Percentiles rank a stretch among this genome's conserved stretches.
Conservation (phyloP, 2,329 filamentous ascomycete genomes). For the Cladosporium oxysporum region DNA sequence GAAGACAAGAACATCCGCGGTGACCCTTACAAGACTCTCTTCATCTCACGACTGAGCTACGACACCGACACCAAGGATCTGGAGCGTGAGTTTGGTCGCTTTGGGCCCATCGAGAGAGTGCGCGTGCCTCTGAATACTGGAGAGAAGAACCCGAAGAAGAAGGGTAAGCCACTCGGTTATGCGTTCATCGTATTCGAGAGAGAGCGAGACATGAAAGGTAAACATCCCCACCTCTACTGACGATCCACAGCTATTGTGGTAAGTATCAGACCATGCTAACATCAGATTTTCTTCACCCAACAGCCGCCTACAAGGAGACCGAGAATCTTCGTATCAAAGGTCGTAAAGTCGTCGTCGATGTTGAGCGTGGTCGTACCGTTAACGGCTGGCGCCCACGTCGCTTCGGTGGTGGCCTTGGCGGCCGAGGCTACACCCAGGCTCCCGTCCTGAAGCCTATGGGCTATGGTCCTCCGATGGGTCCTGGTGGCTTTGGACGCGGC, state of each 20-base stretch:
- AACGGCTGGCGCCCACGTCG: slow-evolving; percentile 90
- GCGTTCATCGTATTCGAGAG: slow-evolving; percentile 96
- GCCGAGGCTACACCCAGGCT: slow-evolving; percentile 87
- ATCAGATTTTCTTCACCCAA: slow-evolving; percentile 28
- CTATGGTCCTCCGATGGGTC: slow-evolving; percentile 57
- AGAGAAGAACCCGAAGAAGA: slow-evolving; percentile 67
- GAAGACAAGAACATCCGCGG: slow-evolving; percentile 88
- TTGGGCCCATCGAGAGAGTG: slow-evolving; percentile 91
- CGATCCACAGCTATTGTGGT: slow-evolving; percentile 19
- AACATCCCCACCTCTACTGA: slow-evolving; percentile 10
- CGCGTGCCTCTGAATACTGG: slow-evolving; percentile 73
- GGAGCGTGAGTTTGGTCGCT: slow-evolving; percentile 89
- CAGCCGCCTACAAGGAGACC: slow-evolving; percentile 86
- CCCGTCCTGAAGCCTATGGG: slow-evolving; percentile 66
- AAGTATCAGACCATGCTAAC: slow-evolving; percentile 52
- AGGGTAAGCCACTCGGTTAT: slow-evolving; percentile 78
- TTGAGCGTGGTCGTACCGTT: slow-evolving; percentile 92
- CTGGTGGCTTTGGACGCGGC: slow-evolving; percentile 50
- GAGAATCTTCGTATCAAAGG: slow-evolving; percentile 94
- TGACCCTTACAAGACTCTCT: slow-evolving; percentile 92
- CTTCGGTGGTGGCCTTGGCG: slow-evolving; percentile 88
- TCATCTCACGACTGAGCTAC: slow-evolving; percentile 87
- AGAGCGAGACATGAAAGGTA: slow-evolving; percentile 99
- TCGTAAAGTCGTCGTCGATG: slow-evolving; percentile 88
- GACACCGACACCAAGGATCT: slow-evolving; percentile 86